Percentiles rank a stretch among this genome's conserved stretches.
Conservation (phyloP, 2,329 filamentous ascomycete genomes). For the Bipolaris victoriae region DNA sequence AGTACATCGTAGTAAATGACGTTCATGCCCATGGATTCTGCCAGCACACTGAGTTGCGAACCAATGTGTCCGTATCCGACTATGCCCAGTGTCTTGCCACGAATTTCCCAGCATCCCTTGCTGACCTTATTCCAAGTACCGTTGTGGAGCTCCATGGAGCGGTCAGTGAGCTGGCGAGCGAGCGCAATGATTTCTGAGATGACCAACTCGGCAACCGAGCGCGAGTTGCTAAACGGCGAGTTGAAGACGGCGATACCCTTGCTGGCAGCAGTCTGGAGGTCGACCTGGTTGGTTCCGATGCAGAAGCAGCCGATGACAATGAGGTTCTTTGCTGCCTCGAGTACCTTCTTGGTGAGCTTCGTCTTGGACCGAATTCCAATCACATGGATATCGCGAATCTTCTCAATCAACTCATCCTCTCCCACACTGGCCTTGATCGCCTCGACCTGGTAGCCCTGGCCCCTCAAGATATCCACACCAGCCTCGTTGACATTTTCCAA, state of each 20-base stretch:
- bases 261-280: slow-evolving; percentile 80
- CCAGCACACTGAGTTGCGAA: slow-evolving; percentile 90
- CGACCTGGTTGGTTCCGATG: slow-evolving; percentile 96
- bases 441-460: slow-evolving; percentile 96
- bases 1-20: slow-evolving; percentile 97
- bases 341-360: slow-evolving; percentile 83
- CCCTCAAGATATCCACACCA: slow-evolving; percentile 78
- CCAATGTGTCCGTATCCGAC: slow-evolving; percentile 98
- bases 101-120: slow-evolving; percentile 95
- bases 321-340: slow-evolving; percentile 89
- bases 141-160: slow-evolving; percentile 90
- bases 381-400: slow-evolving; percentile 97
- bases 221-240: slow-evolving; percentile 97
- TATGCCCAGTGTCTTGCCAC: slow-evolving; percentile 95
- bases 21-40: slow-evolving; percentile 96
- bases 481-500: slow-evolving; percentile 96
- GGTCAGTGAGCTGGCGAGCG: slow-evolving; percentile 89
- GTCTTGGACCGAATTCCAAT: slow-evolving; percentile 99
- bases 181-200: slow-evolving; percentile 92
- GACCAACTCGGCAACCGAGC: slow-evolving; percentile 94
- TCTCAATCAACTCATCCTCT: slow-evolving; percentile 93
- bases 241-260: slow-evolving; percentile 98
- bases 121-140: slow-evolving; percentile 99
- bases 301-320: slow-evolving; percentile 98
- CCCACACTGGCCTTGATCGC: slow-evolving; percentile 85